Conservation (phyloP, 805 yeast genomes). For the Lipomyces chichibuensis region DNA sequence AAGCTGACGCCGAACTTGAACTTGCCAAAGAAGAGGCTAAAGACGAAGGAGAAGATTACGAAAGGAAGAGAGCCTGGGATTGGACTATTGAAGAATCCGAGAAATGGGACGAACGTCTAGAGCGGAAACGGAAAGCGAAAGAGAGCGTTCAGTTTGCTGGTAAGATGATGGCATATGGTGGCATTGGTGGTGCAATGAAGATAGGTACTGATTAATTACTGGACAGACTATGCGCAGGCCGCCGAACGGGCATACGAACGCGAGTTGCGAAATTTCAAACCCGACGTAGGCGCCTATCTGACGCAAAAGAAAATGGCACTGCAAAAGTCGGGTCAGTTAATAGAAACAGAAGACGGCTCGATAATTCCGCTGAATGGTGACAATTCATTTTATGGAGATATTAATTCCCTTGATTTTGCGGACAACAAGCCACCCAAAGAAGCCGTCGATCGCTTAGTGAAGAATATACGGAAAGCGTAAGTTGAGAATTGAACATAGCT, state of each 20-base stretch:
- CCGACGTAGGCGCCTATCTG: constrained; percentile 51
- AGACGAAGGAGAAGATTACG: constrained; percentile 49
- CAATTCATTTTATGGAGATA: constrained; percentile 20
- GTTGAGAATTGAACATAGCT: background rate
- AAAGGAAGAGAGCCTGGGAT: constrained; percentile 54
- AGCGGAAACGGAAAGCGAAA: constrained; percentile 40
- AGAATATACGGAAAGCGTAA: constrained; percentile 39
- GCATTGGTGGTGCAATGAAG: background rate
- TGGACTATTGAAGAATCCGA: constrained; percentile 68
- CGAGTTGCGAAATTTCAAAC: constrained; percentile 49
- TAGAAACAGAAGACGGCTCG: constrained; percentile 34
- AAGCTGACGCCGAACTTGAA: constrained; percentile 48
- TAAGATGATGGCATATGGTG: constrained; percentile 24
- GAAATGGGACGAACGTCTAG: constrained; percentile 57
- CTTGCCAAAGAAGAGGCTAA: constrained; percentile 46
- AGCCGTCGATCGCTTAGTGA: constrained; percentile 42
- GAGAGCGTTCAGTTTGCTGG: constrained; percentile 48
- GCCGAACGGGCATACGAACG: constrained; percentile 66
- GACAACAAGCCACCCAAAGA: constrained; percentile 48
- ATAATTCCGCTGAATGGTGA: constrained; percentile 30
- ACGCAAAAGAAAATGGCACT: constrained; percentile 44
- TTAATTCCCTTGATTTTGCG: constrained; percentile 37
- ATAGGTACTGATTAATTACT: background rate
- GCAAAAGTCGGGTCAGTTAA: constrained; percentile 39
- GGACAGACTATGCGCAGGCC: constrained; percentile 53